Conservation (phyloP, 2,329 filamentous ascomycete genomes). For the Drechslerella dactyloides region DNA sequence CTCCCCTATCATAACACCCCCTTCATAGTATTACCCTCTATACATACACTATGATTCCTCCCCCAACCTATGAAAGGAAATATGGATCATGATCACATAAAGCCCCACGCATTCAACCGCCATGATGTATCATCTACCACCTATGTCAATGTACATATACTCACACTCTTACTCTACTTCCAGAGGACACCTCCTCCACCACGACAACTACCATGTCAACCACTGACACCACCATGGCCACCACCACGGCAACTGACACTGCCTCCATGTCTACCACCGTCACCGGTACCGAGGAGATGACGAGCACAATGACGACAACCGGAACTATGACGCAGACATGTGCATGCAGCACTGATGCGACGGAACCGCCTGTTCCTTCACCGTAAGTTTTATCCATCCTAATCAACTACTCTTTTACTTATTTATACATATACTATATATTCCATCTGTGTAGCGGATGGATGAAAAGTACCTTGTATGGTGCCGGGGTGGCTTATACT, state of each 20-base stretch:
- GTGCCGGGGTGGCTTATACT: background rate
- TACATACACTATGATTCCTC: too few relatives aligned
- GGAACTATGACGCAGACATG: constrained; percentile 34
- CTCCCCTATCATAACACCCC: too few relatives aligned
- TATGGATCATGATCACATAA: too few relatives aligned
- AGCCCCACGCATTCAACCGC: too few relatives aligned
- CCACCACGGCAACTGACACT: constrained; percentile 7
- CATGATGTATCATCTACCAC: too few relatives aligned
- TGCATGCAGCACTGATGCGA: constrained; percentile 22
- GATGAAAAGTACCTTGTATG: too few relatives aligned
- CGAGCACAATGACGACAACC: constrained; percentile 18
- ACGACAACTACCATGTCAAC: constrained; percentile 25
- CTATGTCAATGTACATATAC: too few relatives aligned
- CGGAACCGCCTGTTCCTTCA: constrained; percentile 8
- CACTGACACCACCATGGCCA: constrained; percentile 11
- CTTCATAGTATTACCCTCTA: too few relatives aligned
- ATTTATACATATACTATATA: background rate
- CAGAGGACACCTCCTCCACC: constrained; percentile 32
- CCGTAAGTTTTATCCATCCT: constrained; percentile 24
- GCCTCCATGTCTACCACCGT: background rate
- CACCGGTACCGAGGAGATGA: constrained; percentile 5
- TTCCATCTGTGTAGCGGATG: too few relatives aligned
- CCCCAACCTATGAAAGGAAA: too few relatives aligned
- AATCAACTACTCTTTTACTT: background rate
- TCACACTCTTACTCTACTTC: background rate